phyloP scores from a whole-genome alignment of 2,329 filamentous ascomycete species.

The Xylaria arbuscula region DNA sequence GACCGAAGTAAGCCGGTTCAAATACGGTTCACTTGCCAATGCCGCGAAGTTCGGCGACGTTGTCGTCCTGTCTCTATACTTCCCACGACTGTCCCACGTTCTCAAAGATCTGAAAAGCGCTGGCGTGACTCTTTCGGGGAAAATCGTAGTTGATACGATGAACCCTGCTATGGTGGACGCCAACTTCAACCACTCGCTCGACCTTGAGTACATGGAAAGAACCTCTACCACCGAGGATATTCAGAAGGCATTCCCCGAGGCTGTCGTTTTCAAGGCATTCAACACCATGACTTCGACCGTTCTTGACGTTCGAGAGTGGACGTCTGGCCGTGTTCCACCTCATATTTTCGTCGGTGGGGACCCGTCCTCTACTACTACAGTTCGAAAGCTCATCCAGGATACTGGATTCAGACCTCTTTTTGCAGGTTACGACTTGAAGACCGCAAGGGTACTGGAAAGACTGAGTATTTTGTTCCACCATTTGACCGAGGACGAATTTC shows the following conservation, averaged over 20 bases:
- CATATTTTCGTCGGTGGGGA: slow-evolving; percentile 6
- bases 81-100: slow-evolving; percentile 5
- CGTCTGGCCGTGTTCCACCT: neutral
- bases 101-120: slow-evolving; percentile 1
- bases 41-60: slow-evolving; percentile 12
- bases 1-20: slow-evolving; percentile 1
- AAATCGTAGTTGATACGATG: slow-evolving; percentile 8
- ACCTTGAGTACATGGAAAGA: slow-evolving; percentile 6
- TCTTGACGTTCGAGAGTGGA: slow-evolving; percentile 2
- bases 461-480: slow-evolving; percentile 3
- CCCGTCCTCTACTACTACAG: neutral
- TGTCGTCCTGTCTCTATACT: slow-evolving; percentile 5
- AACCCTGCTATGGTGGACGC: slow-evolving; percentile 11
- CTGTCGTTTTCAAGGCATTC: slow-evolving; percentile 10
- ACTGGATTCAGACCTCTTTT: slow-evolving; percentile 7
- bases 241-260: neutral
- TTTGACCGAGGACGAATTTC: slow-evolving; percentile 9
- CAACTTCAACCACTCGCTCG: slow-evolving; percentile 14
- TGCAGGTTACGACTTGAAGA: neutral
- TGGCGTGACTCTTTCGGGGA: slow-evolving; percentile 1
- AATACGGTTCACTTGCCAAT: slow-evolving; percentile 10
- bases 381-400: slow-evolving; percentile 10
- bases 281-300: slow-evolving; percentile 12
- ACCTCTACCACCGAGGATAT: slow-evolving; percentile 10
- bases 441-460: slow-evolving; percentile 1